A percentile compares a stretch with the other conserved stretches of the same genome.
These are phyloP conservation scores for Candolleomyces eurysporus DNA, from an alignment of 768 basidiomycete species.

Conservation along the genomic window DNA sequence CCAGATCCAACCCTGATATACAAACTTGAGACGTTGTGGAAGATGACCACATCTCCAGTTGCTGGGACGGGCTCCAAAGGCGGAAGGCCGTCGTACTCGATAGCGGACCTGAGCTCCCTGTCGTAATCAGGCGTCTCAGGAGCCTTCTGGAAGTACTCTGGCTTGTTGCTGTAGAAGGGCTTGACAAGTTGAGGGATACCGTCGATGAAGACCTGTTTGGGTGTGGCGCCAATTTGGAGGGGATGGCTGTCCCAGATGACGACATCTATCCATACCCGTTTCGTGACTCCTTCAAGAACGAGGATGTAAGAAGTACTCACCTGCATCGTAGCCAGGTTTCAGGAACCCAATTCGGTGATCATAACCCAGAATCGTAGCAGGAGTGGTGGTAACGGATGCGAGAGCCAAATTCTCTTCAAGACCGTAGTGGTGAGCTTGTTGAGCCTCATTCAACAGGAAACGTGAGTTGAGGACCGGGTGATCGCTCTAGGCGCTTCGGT, in stretches of 20 bases:
- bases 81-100: conserved; percentile 64
- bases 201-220: conserved; percentile 81
- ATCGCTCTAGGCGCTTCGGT: conserved; percentile 44
- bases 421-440: conserved; percentile 75
- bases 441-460: conserved; percentile 73
- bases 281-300: neutral
- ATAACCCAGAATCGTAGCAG: conserved; percentile 68
- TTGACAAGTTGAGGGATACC: conserved; percentile 67
- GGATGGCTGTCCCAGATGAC: conserved; percentile 81
- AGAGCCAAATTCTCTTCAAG: conserved; percentile 64
- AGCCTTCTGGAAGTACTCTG: conserved; percentile 46
- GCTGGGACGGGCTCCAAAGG: conserved; percentile 48
- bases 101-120: conserved; percentile 49
- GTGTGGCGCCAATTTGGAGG: conserved; percentile 72
- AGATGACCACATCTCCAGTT: conserved; percentile 44
- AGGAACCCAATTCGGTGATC: conserved; percentile 76
- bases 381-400: conserved; percentile 66
- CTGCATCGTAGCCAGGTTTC: conserved; percentile 68
- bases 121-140: conserved; percentile 61
- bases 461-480: conserved; percentile 64
- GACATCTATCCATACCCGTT: conserved; percentile 40
- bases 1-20: conserved; percentile 33
- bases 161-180: conserved; percentile 51
- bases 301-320: conserved; percentile 18
- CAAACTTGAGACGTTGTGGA: conserved; percentile 61